These are phyloP conservation scores for Dictyophora rubrovolvata DNA, from an alignment of 768 basidiomycete genomes.

Conservation along the genomic window DNA sequence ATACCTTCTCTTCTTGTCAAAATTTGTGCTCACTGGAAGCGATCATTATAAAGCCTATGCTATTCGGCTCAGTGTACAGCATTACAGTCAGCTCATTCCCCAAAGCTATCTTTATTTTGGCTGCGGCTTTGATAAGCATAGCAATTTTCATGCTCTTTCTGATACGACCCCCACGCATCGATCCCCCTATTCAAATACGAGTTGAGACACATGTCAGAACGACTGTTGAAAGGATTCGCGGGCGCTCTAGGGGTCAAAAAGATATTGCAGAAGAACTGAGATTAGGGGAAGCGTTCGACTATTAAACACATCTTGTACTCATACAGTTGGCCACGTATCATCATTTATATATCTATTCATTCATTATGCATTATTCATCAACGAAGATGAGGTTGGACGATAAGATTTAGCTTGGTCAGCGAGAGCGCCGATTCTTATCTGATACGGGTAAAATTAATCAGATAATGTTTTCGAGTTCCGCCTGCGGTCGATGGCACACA, in stretches of 20 bases:
- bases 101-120: constrained; percentile 31
- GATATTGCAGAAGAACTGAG: constrained; percentile 5
- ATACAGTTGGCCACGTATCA: no score
- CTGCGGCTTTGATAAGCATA: neutral
- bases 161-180: constrained; percentile 19
- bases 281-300: neutral
- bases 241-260: constrained; percentile 9
- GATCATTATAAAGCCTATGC: constrained; percentile 3
- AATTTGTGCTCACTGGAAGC: neutral
- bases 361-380: neutral
- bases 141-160: constrained; percentile 34
- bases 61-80: constrained; percentile 57
- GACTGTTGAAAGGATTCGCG: constrained; percentile 1
- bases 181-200: constrained; percentile 9
- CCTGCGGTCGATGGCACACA: neutral
- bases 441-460: neutral
- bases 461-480: neutral
- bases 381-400: no score
- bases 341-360: neutral
- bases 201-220: constrained; percentile 7
- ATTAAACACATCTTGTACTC: neutral
- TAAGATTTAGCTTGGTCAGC: no score
- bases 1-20: neutral
- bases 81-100: constrained; percentile 56
- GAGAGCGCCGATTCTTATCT: neutral